Conservation (phyloP, 305 asterid species). For the Fraxinus velutina region DNA sequence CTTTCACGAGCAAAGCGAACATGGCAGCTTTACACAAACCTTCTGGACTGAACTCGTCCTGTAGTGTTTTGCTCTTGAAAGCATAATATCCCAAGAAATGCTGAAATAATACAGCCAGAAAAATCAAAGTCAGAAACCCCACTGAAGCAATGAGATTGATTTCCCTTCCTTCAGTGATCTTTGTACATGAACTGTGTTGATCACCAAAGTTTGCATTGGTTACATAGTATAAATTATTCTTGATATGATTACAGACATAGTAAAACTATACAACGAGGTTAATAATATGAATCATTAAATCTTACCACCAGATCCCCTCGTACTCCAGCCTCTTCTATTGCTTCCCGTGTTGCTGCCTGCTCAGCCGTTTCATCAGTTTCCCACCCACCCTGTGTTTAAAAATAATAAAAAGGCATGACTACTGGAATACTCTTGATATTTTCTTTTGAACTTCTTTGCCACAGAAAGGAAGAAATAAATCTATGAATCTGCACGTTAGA, state of each 20-base stretch:
- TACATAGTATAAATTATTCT: background rate
- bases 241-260: background rate
- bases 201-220: background rate
- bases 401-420: conserved; percentile 12
- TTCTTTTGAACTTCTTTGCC: background rate
- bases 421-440: background rate
- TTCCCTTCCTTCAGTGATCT: background rate
- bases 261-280: background rate
- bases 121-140: background rate
- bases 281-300: background rate
- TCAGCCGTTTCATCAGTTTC: conserved; percentile 93
- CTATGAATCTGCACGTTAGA: background rate
- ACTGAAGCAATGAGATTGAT: background rate
- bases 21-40: conserved; percentile 81
- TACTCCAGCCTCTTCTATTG: conserved; percentile 95
- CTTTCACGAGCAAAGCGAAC: conserved; percentile 73
- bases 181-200: background rate
- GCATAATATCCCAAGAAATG: conserved; percentile 63
- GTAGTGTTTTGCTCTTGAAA: conserved; percentile 81
- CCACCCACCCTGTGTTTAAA: conserved; percentile 78
- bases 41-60: conserved; percentile 72
- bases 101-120: conserved; percentile 34
- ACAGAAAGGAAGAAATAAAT: background rate
- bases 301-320: conserved; percentile 81
- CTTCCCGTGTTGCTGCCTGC: conserved; percentile 87